Conservation (phyloP, 352 stramenopile genomes). For the Phytopythium chamaehyphon region DNA sequence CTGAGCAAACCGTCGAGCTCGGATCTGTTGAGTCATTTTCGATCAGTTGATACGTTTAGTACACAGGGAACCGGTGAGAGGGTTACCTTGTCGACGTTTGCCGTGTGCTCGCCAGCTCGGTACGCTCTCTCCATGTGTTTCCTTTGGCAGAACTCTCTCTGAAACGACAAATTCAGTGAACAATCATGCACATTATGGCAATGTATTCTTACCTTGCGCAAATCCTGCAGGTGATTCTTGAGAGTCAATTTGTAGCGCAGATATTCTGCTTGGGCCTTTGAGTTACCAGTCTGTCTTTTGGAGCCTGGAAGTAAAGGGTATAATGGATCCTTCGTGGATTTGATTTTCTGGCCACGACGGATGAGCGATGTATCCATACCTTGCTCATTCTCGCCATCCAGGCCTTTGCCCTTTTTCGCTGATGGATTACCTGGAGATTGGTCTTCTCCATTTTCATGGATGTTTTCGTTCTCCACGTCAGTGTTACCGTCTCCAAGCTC, state of each 20-base stretch:
- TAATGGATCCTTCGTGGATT: conserved; percentile 7
- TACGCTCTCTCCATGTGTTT: conserved; percentile 60
- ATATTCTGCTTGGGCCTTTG: conserved; percentile 41
- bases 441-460: not conserved
- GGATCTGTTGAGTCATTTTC: conserved; percentile 27
- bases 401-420: too few species aligned
- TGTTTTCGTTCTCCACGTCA: too few species aligned
- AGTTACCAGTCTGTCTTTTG: conserved; percentile 13
- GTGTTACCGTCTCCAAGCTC: too few species aligned
- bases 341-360: too few species aligned
- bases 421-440: not conserved
- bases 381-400: too few species aligned
- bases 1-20: conserved; percentile 56
- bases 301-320: conserved; percentile 40
- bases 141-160: conserved; percentile 56
- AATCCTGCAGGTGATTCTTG: conserved; percentile 62
- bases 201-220: conserved; percentile 28
- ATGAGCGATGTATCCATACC: too few species aligned
- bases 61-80: not conserved
- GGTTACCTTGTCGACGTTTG: conserved; percentile 53
- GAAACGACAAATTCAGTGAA: not conserved
- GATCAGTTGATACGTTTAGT: too few species aligned
- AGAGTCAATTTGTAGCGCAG: conserved; percentile 67
- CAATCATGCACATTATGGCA: not conserved
- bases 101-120: conserved; percentile 54